Evolutionary conservation across 768 basidiomycete species (phyloP), one percentile per base, ranked within the genome.

Genomic region (Filobasidium floriforme): DNA sequence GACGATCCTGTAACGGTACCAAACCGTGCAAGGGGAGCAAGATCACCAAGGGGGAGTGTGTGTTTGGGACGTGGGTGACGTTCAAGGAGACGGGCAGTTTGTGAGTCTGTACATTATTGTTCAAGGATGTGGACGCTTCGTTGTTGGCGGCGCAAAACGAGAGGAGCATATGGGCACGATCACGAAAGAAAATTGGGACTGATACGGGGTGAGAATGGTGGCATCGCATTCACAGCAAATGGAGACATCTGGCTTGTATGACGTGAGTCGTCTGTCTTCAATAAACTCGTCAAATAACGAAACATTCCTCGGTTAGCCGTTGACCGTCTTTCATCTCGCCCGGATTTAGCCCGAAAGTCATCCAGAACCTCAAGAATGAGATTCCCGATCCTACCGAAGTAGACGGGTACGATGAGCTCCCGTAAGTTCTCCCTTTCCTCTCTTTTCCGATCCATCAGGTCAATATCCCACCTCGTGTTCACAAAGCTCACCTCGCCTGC

Each of bases 1-100:
- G 64, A 24, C 57, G 57, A 37, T 28, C 41, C 15, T 65, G 64
- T 24, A 65, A 65, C 59, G 64, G 64, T 60, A 15, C 43, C 18
- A 32, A 60, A 46, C 64, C 64, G 44, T 65, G 64, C 46, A 65
- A 65, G 43, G 64, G 64, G 44, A 65, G 57, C 55, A 65, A 65
- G 59, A 65, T 65, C 32, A 32, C 15, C 19, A 65, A 65, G 26
- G 64, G 64, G 1, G 41, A 65, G n/a, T 44, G 43, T 43, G 28
- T 57, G 19, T 65, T 65, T 41, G 64, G 64, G 37, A 65, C 64
- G 41, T 65, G 59, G 64, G 64, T 65, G 11, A 10, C 41, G 7
- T 51, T 65, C 46, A 46, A 65, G 19, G 64, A 65, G 18, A 26
- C 26, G 9, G 64, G 64, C 19, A 49, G 43, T 26, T 65, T 65